phyloP scores from a whole-genome alignment of 2,329 filamentous ascomycete species.

The Chrysoporthe deuterocubensis region DNA sequence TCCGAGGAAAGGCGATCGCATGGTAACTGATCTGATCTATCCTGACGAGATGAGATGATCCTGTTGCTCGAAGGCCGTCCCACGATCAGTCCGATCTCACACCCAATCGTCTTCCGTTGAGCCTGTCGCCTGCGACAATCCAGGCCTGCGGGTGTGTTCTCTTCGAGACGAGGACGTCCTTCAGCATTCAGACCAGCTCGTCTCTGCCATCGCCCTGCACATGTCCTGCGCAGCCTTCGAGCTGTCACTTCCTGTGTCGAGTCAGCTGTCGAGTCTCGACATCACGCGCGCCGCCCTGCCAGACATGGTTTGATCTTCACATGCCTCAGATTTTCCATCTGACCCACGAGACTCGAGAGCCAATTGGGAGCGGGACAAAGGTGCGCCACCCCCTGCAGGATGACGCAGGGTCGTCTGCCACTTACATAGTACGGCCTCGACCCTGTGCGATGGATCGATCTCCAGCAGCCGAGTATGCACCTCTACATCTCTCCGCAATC shows the following conservation, averaged over 20 bases:
- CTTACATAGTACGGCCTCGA: not conserved
- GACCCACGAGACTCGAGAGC: not conserved
- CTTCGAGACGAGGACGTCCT: not conserved
- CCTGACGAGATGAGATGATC: too few relatives aligned
- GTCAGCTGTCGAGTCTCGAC: not conserved
- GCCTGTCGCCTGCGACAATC: not conserved
- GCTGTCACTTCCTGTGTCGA: not conserved
- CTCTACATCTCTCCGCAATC: not conserved
- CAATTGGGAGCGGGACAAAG: not conserved
- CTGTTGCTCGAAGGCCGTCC: too few relatives aligned
- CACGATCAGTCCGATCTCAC: too few relatives aligned
- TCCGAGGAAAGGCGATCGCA: too few relatives aligned
- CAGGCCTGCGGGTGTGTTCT: not conserved
- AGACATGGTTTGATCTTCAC: conserved; percentile 23
- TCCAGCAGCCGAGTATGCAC: not conserved
- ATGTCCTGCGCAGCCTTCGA: not conserved
- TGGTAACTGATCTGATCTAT: too few relatives aligned
- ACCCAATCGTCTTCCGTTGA: not conserved
- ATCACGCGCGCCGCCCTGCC: not conserved
- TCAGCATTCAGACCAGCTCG: not conserved
- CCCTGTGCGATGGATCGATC: not conserved
- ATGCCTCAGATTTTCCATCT: conserved; percentile 1
- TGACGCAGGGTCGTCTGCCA: conserved; percentile 5
- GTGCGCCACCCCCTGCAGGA: not conserved
- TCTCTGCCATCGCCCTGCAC: not conserved